These are phyloP conservation scores for Cutaneotrichosporon daszewskae DNA, from an alignment of 1,284 basidiomycete species.

Conservation along the genomic window DNA sequence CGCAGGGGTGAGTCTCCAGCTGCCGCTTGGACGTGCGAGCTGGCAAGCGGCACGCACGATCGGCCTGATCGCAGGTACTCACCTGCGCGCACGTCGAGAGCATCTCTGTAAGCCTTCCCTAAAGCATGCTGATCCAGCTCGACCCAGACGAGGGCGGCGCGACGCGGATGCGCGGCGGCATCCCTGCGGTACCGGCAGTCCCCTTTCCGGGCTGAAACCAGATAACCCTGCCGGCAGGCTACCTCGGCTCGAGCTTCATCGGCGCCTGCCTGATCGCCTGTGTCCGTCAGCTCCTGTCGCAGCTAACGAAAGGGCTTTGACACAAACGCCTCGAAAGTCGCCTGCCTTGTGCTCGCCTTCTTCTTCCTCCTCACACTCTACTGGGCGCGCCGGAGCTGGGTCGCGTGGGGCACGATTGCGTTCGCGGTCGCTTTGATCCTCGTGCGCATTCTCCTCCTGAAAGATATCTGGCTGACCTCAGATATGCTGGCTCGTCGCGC, in stretches of 20 bases:
- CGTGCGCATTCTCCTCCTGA: slow-evolving; percentile 20
- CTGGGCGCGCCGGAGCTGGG: slow-evolving; percentile 71
- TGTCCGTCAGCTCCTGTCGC: slow-evolving; percentile 39
- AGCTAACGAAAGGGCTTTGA: slow-evolving; percentile 60
- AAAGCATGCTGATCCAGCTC: slow-evolving; percentile 57
- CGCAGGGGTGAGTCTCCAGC: slow-evolving; percentile 54
- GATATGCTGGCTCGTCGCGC: slow-evolving; percentile 77
- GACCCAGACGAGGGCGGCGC: slow-evolving; percentile 79
- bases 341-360: slow-evolving; percentile 70
- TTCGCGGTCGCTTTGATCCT: slow-evolving; percentile 40
- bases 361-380: slow-evolving; percentile 91
- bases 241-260: slow-evolving; percentile 85
- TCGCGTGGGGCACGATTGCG: slow-evolving; percentile 50
- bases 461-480: slow-evolving; percentile 8
- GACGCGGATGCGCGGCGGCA: slow-evolving; percentile 88
- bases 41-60: background rate
- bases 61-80: slow-evolving; percentile 52
- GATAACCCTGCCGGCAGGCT: slow-evolving; percentile 66
- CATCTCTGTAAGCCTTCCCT: slow-evolving; percentile 56
- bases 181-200: slow-evolving; percentile 66
- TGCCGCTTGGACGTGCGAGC: no score
- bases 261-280: slow-evolving; percentile 85
- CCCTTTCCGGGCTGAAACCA: slow-evolving; percentile 53
- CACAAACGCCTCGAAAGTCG: slow-evolving; percentile 86
- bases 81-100: slow-evolving; percentile 89